Evolutionary conservation across 2,329 filamentous ascomycete species (phyloP).

Genomic region (Sarocladium brachiariae): DNA sequence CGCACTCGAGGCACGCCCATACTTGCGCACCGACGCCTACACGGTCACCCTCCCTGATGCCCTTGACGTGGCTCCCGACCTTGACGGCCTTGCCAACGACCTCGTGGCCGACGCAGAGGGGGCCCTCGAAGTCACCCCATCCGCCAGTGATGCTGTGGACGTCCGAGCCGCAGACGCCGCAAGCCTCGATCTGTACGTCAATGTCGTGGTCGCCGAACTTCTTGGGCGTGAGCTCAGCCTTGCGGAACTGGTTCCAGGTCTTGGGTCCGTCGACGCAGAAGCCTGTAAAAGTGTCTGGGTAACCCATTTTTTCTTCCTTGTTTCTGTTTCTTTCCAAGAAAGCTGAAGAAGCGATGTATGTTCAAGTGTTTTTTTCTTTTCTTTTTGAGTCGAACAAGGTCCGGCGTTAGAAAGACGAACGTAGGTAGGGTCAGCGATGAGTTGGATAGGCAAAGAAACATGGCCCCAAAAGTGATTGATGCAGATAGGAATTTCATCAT

Average conservation of each 20-base stretch:
- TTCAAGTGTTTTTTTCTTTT: no score
- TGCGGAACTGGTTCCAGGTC: slow-evolving; percentile 34
- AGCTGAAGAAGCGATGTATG: no score
- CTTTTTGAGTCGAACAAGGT: no score
- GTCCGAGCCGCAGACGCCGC: slow-evolving; percentile 57
- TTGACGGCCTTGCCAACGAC: slow-evolving; percentile 49
- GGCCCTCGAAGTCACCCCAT: slow-evolving; percentile 39
- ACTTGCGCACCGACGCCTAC: slow-evolving; percentile 59
- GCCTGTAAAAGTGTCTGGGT: slow-evolving; percentile 36
- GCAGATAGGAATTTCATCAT: no score
- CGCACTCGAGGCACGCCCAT: slow-evolving; percentile 46
- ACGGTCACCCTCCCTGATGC: slow-evolving; percentile 54
- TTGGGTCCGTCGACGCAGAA: slow-evolving; percentile 36
- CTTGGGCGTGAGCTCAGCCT: slow-evolving; percentile 30
- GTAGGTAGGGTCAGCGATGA: no score
- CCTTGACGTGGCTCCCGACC: slow-evolving; percentile 36
- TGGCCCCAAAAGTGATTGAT: no score
- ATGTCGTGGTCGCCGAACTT: slow-evolving; percentile 31
- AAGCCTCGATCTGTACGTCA: slow-evolving; percentile 66
- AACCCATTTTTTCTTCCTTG: no score
- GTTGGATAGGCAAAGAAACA: no score
- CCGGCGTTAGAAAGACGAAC: no score
- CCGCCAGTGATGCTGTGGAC: slow-evolving; percentile 52
- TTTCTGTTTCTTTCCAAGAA: no score
- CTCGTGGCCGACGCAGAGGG: slow-evolving; percentile 27